Base-by-base conservation (phyloP, 306 rosid genomes). In the Macrotyloma uniflorum region DNA sequence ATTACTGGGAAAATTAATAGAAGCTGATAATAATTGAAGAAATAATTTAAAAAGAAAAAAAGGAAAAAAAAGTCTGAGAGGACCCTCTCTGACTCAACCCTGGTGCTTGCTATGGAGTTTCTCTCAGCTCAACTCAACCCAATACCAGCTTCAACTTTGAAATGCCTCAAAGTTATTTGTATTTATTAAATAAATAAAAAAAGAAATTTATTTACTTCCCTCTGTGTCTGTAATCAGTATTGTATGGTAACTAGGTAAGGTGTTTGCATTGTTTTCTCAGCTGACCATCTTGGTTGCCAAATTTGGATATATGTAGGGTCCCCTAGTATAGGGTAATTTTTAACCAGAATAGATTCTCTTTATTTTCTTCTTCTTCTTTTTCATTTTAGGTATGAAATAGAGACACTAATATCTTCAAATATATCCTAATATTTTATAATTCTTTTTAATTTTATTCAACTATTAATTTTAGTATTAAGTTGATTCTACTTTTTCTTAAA, bases 81-180 rank as follows among this genome's bases (percentile, higher is more conserved):
- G 13, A 24, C 5, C 4, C 67, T 30, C 33, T 20, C 33, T 4
- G n/a, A n/a, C 3, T 24, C 80, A 4, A 38, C 43, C 11, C 42
- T 23, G 42, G 42, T 23, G 8, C 18, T 11, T 50, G 47, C 36
- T 55, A 47, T 62, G 62, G 63, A 50, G 35, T 51, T 16, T 36
- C 5, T 42, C 26, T 43, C 49, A 43, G 13, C 43, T 8, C 55
- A 6, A 49, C 55, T 2, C 55, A 49, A 49, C 22, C 55, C 55
- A 45, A 12, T 8, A 38, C 54, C 75, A 53, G 5, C 18, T 61
- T 70, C 63, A 59, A 51, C 35, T 72, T 72, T 51, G 15, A 78
- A 69, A 78, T 13, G 23, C 49, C 23, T 42, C 33, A 47, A 24
- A 33, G 1, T 9, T 8, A 30, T 28, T 57, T 42, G 19, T 23